A percentile compares a stretch with the other conserved stretches of the same genome.
phyloP scores from a whole-genome alignment of 2,329 filamentous ascomycete genomes.

The Calycina herbarum region DNA sequence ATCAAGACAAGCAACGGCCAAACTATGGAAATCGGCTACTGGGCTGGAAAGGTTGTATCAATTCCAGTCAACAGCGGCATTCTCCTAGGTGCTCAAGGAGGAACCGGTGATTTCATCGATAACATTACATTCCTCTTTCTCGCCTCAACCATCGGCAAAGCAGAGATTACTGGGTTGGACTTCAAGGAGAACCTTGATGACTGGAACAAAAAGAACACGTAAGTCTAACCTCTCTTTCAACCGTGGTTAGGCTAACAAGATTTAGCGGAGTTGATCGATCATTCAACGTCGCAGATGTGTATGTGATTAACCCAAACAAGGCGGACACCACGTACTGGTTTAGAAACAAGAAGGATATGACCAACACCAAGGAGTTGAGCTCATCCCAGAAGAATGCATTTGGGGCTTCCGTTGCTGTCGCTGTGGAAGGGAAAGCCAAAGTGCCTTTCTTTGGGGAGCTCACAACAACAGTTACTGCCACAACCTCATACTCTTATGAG shows the following conservation, averaged over 20 bases:
- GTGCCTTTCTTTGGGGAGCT: background rate
- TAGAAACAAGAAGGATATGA: background rate
- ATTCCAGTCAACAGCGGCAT: background rate
- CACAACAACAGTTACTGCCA: background rate
- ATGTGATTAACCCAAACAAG: conserved; percentile 9
- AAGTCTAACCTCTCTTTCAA: background rate
- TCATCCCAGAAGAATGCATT: background rate
- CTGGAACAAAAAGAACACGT: conserved; percentile 10
- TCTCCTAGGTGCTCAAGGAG: conserved; percentile 1
- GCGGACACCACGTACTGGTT: background rate
- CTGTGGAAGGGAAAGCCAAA: background rate
- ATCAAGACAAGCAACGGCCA: conserved; percentile 4
- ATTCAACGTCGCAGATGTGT: background rate
- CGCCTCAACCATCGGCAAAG: conserved; percentile 1
- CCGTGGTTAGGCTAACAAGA: background rate
- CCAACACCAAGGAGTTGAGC: background rate
- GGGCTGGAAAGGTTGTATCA: background rate
- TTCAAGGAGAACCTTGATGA: conserved; percentile 10
- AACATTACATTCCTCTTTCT: conserved; percentile 1
- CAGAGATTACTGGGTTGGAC: conserved; percentile 6
- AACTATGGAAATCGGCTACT: background rate
- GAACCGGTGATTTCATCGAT: background rate
- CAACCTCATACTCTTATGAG: background rate
- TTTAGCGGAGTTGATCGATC: background rate
- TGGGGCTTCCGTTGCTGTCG: background rate